Evolutionary conservation across 257 asterid genomes (phyloP), one percentile per base, ranked within the genome.

Genomic region (Solanum chilense): DNA sequence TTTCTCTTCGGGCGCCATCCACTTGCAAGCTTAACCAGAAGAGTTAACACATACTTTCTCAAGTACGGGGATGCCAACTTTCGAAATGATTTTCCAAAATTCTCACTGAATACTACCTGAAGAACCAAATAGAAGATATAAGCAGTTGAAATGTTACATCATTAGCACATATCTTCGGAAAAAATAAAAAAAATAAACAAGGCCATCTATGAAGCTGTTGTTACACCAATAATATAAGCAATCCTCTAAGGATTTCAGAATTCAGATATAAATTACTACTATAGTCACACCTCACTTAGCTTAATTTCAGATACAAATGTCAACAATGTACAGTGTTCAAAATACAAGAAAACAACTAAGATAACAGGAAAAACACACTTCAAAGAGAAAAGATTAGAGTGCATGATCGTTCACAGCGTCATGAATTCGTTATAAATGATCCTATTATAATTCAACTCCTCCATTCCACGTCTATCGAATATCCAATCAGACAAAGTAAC

Each of bases 1-100:
- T 70, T 86, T 77, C 88, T 93, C 93, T 89, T 92, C 3, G 97
- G 98, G 82, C 95, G 92, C 98, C 98, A 93, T 31, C 98, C 98
- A 69, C 92, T 86, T 44, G 98, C 93, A 78, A 93, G 92, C 88
- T 91, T 93, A 85, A 91, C 89, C 47, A 94, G 82, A 33, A 91
- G 82, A 42, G 86, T 86, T 12, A 92, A 58, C 41, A 87, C 93
- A 73, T 89, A 82, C 82, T 91, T 93, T 89, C 90, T 93, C 35
- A 85, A 49, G 47, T 56, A 66, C 18, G 91, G 84, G 8, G 91
- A 84, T 62, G 20, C 86, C 90, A 94, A 56, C 45, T 85, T 87
- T 64, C 25, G 87, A 90, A 93, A 94, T 39, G 98, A 93, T 89
- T 88, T 92, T 87, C 89, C 88, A 75, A 94, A 94, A 49, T 88